Evolutionary conservation across 495 filamentous ascomycete genomes (phyloP), one percentile per base, ranked within the genome.

Genomic region (Xylaria sp.): DNA sequence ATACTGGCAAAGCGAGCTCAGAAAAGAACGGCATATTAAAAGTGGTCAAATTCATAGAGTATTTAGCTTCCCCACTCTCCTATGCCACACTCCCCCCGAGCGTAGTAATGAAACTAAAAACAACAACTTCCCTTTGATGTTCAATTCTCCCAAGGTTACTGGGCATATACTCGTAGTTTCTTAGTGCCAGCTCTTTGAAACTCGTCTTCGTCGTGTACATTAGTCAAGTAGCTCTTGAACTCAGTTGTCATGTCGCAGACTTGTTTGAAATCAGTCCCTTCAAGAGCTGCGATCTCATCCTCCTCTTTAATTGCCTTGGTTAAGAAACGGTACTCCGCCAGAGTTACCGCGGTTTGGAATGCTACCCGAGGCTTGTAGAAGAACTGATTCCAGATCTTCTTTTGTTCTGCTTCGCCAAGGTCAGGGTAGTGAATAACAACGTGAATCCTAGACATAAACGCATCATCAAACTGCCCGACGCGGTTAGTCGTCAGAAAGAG

Each of bases 401-500:
- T 14, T 40, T 41, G 3, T 8, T 61, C 57, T n/a, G 4, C 3
- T 5, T 0, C 5, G 1, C 57, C 8, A 5, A 61, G 35, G 33
- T 61, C 11, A 6, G 3, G 5, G 35, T 61, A 88, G 46, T 82
- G 77, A 0, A 88, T 78, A 19, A 78, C 72, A 1, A 87, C 73
- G 65, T 88, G 85, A 33, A 89, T 87, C 0, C 87, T 77, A 0
- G 83, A 86, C 67, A 83, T 82, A 76, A 88, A 85, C 5, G 87
- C 87, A 59, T 87, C 82, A 67, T 89, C 86, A 63, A 90, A 85
- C 0, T 75, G 81, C 5, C 77, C 82, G 8, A 90, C 82, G 5
- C 86, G 78, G 72, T 89, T 90, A 1, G 86, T 87, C 0, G 88
- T 89, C 9, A 89, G 75, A 70, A 89, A 87, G 0, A 90, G 79